Evolutionary conservation across 2,329 filamentous ascomycete species (phyloP).

Genomic region (Endoconidiophora polonica): DNA sequence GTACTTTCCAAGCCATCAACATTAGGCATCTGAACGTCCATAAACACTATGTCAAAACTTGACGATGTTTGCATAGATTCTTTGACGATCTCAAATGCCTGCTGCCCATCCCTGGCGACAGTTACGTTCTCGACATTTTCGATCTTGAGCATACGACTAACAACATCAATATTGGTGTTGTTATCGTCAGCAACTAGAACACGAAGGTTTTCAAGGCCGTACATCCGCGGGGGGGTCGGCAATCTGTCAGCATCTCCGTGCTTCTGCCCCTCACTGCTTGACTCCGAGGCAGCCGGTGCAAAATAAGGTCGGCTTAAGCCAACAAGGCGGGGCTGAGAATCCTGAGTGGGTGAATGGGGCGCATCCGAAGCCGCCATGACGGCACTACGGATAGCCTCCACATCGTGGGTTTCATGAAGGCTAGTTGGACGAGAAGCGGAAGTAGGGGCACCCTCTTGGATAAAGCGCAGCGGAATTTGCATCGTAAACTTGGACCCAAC

Average conservation of each 20-base stretch:
- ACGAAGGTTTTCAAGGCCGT: constrained; percentile 39
- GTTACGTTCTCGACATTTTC: constrained; percentile 77
- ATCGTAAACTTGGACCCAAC: constrained; percentile 69
- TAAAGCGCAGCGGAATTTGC: constrained; percentile 63
- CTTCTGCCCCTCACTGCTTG: constrained; percentile 22
- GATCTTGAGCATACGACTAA: constrained; percentile 51
- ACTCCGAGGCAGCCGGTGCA: constrained; percentile 21
- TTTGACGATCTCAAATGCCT: constrained; percentile 76
- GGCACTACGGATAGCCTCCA: constrained; percentile 14
- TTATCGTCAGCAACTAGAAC: constrained; percentile 71
- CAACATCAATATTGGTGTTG: constrained; percentile 40
- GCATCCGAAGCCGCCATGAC: constrained; percentile 17
- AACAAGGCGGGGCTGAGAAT: constrained; percentile 60
- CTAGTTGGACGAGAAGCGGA: constrained; percentile 32
- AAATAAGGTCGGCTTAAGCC: constrained; percentile 77
- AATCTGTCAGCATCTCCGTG: neutral
- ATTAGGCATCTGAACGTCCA: constrained; percentile 94
- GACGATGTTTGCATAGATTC: constrained; percentile 57
- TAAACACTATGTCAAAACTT: constrained; percentile 78
- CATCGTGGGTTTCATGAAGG: constrained; percentile 21
- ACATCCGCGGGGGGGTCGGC: neutral
- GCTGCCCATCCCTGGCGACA: constrained; percentile 70
- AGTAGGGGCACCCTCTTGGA: constrained; percentile 41
- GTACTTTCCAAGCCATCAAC: constrained; percentile 80
- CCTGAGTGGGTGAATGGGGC: constrained; percentile 32